These are phyloP conservation scores for Aethionema arabicum DNA, from an alignment of 345 rosid species.

Conservation along the genomic window DNA sequence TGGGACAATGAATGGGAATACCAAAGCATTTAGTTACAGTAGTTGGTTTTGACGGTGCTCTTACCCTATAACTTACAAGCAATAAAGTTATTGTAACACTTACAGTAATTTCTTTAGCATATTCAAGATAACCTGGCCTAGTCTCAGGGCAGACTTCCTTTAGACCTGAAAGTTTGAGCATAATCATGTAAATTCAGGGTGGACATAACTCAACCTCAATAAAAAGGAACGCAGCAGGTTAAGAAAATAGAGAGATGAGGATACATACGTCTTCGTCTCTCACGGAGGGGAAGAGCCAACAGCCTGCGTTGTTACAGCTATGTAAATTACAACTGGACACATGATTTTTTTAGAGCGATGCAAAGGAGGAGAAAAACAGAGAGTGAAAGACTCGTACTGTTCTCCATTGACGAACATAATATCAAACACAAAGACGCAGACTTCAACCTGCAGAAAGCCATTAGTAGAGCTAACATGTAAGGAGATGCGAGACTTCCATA, in stretches of 20 bases:
- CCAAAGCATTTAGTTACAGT: constrained; percentile 4
- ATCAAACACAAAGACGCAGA: constrained; percentile 80
- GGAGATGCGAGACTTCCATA: neutral
- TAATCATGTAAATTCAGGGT: neutral
- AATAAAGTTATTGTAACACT: constrained; percentile 27
- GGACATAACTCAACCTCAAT: neutral
- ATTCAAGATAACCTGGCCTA: constrained; percentile 65
- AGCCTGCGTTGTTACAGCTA: constrained; percentile 49
- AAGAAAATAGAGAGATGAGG: constrained; percentile 23
- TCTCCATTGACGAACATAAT: constrained; percentile 86
- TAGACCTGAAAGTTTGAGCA: constrained; percentile 43
- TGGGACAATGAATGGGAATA: constrained; percentile 14
- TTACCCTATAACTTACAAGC: neutral
- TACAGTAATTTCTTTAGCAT: constrained; percentile 70
- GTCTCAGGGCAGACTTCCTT: constrained; percentile 60
- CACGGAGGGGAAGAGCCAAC: constrained; percentile 60
- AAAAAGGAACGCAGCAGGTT: constrained; percentile 1
- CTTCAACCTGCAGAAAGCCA: constrained; percentile 63
- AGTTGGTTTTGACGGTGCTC: neutral
- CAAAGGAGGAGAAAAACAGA: constrained; percentile 12
- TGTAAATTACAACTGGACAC: neutral
- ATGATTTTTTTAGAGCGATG: neutral
- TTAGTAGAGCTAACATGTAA: neutral
- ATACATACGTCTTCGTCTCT: constrained; percentile 71
- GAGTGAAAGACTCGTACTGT: constrained; percentile 52